Evolutionary conservation across 1,284 basidiomycete genomes (phyloP).

Genomic region (Ganoderma resinaceum): DNA sequence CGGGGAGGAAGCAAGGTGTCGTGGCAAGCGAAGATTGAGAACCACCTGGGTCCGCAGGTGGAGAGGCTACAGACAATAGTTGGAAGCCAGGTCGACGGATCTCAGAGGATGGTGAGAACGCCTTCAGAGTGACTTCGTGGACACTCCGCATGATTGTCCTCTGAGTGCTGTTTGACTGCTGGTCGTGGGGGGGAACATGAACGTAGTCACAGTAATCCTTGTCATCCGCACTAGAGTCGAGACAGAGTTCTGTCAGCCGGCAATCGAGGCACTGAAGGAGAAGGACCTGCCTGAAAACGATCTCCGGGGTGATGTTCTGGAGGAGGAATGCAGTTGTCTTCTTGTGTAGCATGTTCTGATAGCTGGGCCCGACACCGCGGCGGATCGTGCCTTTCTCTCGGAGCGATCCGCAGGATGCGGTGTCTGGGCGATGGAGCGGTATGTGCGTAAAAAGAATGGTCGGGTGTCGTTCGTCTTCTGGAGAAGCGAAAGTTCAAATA

Average conservation of each 20-base stretch:
- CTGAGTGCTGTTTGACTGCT: background rate
- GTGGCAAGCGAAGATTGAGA: slow-evolving; percentile 41
- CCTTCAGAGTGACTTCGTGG: slow-evolving; percentile 79
- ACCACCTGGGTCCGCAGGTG: slow-evolving; percentile 38
- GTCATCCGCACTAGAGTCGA: slow-evolving; percentile 75
- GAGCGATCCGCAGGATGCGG: slow-evolving; percentile 75
- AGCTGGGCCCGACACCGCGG: slow-evolving; percentile 81
- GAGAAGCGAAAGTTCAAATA: background rate
- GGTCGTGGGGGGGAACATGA: slow-evolving; percentile 48
- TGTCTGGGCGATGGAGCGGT: slow-evolving; percentile 77
- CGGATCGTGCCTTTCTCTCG: slow-evolving; percentile 77
- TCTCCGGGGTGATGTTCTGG: slow-evolving; percentile 64
- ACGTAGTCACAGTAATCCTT: slow-evolving; percentile 88
- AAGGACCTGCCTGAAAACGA: slow-evolving; percentile 72
- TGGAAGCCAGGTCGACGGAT: slow-evolving; percentile 86
- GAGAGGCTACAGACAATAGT: slow-evolving; percentile 74
- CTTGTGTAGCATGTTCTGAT: slow-evolving; percentile 82
- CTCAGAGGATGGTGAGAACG: slow-evolving; percentile 83
- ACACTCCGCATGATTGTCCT: slow-evolving; percentile 31
- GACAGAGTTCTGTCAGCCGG: slow-evolving; percentile 7
- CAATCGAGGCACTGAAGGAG: background rate
- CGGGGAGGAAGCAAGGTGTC: slow-evolving; percentile 59
- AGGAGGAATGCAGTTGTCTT: slow-evolving; percentile 78
- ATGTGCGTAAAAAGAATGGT: slow-evolving; percentile 84
- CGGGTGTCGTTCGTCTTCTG: slow-evolving; percentile 37